Evolutionary conservation across 768 basidiomycete genomes (phyloP).

Genomic region (Paxillus ammoniavirescens): DNA sequence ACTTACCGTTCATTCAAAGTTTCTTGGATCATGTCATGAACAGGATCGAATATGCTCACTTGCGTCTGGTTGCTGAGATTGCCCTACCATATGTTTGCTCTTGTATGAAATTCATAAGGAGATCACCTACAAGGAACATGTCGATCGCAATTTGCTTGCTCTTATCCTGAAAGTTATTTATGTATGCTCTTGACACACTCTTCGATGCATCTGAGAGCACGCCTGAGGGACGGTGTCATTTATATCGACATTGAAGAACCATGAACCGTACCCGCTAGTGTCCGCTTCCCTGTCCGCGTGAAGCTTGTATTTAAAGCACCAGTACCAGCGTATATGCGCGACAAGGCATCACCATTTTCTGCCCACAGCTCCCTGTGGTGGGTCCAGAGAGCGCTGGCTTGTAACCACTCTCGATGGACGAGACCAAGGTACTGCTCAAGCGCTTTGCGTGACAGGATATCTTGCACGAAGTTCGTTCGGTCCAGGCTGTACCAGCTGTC

Average conservation of each 20-base stretch:
- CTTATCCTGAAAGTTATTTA: conserved; percentile 97
- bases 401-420: conserved; percentile 74
- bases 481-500: conserved; percentile 62
- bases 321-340: conserved; percentile 91
- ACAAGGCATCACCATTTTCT: conserved; percentile 91
- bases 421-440: conserved; percentile 82
- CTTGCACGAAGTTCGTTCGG: conserved; percentile 96
- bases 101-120: not conserved
- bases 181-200: conserved; percentile 92
- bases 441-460: conserved; percentile 81
- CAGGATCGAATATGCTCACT: conserved; percentile 91
- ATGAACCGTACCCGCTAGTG: conserved; percentile 65
- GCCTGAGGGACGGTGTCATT: conserved; percentile 42
- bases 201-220: conserved; percentile 96
- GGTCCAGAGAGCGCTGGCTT: conserved; percentile 70
- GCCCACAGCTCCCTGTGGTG: conserved; percentile 96
- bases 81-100: conserved; percentile 55
- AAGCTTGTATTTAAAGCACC: conserved; percentile 95
- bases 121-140: conserved; percentile 75
- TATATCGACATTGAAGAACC: not conserved
- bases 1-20: conserved; percentile 67
- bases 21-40: conserved; percentile 82
- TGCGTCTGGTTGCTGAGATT: conserved; percentile 86
- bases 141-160: conserved; percentile 94
- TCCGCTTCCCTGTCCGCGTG: conserved; percentile 92